A percentile compares a stretch with the other conserved stretches of the same genome.
Conservation (phyloP, 805 yeast genomes). For the Candida sithepensis region DNA sequence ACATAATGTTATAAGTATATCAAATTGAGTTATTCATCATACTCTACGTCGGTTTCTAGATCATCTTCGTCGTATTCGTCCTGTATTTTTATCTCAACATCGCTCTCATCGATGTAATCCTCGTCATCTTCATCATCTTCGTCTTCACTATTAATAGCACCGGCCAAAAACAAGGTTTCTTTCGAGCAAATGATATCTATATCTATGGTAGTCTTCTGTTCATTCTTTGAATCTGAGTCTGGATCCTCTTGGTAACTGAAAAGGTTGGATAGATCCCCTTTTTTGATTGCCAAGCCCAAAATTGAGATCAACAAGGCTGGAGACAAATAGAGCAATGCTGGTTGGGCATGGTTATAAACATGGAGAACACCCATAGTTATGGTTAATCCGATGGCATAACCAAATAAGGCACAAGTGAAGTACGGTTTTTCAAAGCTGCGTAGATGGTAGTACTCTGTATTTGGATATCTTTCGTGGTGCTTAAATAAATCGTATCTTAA, state of each 20-base stretch:
- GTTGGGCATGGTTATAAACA: conserved; percentile 49
- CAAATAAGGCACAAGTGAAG: conserved; percentile 41
- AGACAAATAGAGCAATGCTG: conserved; percentile 62
- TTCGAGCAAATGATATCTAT: conserved; percentile 20
- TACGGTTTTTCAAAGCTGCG: conserved; percentile 39
- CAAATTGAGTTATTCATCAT: background rate
- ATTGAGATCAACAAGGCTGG: conserved; percentile 42
- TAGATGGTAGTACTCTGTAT: conserved; percentile 38
- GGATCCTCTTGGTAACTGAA: conserved; percentile 37
- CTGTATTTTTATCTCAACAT: conserved; percentile 1
- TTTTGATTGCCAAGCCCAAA: conserved; percentile 29
- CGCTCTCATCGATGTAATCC: conserved; percentile 15
- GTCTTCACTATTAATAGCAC: conserved; percentile 20
- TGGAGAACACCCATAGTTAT: conserved; percentile 40
- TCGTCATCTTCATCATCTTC: conserved; percentile 24
- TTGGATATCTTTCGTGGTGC: conserved; percentile 31
- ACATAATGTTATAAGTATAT: background rate
- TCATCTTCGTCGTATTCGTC: background rate
- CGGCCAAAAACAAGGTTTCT: conserved; percentile 23
- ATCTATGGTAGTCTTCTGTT: conserved; percentile 8
- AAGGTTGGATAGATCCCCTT: conserved; percentile 39
- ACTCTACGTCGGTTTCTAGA: background rate
- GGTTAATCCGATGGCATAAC: conserved; percentile 46
- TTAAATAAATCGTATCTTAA: conserved; percentile 50
- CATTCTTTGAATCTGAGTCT: conserved; percentile 11